phyloP scores from a whole-genome alignment of 75 land plant genomes.

The Pseudotsuga menziesii region DNA sequence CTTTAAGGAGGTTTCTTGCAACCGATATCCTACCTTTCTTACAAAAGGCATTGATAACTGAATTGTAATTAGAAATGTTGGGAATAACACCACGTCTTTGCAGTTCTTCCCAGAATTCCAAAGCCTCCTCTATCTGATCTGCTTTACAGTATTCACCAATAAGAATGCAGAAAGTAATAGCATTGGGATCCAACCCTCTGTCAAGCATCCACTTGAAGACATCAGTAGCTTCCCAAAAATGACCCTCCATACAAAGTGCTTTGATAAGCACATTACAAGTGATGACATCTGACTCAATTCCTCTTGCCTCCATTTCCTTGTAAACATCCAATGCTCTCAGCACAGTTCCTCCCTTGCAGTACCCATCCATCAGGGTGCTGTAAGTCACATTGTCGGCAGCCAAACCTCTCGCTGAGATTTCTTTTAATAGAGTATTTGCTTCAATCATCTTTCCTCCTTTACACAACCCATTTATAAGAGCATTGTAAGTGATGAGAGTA shows the following conservation, averaged over 20 bases:
- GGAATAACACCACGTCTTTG: slow-evolving; percentile 2
- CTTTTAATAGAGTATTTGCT: too few species aligned
- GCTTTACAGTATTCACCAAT: slow-evolving; percentile 40
- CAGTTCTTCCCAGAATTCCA: slow-evolving; percentile 40
- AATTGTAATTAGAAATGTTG: slow-evolving; percentile 18
- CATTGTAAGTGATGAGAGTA: too few species aligned
- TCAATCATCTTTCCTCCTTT: too few species aligned
- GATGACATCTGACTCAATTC: slow-evolving; percentile 20
- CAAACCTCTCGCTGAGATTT: too few species aligned
- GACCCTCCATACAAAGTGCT: slow-evolving; percentile 35
- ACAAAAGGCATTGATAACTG: slow-evolving; percentile 30
- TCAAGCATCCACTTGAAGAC: slow-evolving; percentile 34
- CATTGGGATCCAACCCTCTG: slow-evolving; percentile 30
- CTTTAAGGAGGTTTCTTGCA: too few species aligned
- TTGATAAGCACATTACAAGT: slow-evolving; percentile 42
- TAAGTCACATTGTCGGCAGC: too few species aligned
- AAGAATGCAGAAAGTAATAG: slow-evolving; percentile 41
- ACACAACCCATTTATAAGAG: too few species aligned
- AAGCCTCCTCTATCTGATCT: slow-evolving; percentile 26
- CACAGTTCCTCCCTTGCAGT: slow-evolving; percentile 43
- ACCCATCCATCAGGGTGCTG: too few species aligned
- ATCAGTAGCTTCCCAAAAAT: slow-evolving; percentile 33
- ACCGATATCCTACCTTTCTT: too few species aligned
- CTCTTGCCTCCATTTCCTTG: slow-evolving; percentile 20
- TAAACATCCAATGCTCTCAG: slow-evolving; percentile 25